Evolutionary conservation across 1,284 basidiomycete genomes (phyloP), one percentile per base, ranked within the genome.

Genomic region (Volvariella surrecta): DNA sequence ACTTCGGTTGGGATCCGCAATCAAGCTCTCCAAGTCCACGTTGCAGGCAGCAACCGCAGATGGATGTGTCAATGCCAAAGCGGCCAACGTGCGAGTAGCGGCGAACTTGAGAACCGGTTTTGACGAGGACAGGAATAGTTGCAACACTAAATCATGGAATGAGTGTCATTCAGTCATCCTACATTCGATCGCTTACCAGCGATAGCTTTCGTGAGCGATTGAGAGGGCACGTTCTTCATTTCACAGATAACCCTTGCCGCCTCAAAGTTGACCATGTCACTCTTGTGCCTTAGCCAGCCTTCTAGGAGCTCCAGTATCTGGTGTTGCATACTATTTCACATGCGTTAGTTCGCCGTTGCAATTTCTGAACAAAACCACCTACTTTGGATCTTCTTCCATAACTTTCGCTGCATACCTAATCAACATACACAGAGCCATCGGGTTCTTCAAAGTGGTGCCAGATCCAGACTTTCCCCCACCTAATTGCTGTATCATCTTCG

Each of bases 261-360:
- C 64, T 99, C 96, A 55, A 95, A 91, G 68, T 98, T 99, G 61
- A 99, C 96, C 96, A 98, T 99, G 63, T 99, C 96, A 58, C 92
- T 95, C 74, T 99, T 99, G 68, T 99, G 96, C 48, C 94, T 82
- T 48, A 99, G 72, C 82, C 94, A 95, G 34, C 89, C 85, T 61
- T 99, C 96, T 42, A 99, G 74, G 38, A 97, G 77, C 55, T 98
- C 95, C 48, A 92, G 73, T 78, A 99, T 97, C 56, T 89, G 90
- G 52, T 77, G 83, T 65, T 94, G 90, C 34, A 93, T 70, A 55
- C 92, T 95, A 52, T 15, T 16, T 43, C 34, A 42, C 28, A 15
- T 8, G 2, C 20, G 45, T 39, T 31, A 35, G 6, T 34, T 16
- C 4, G 20, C 43, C 37, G 8, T 10, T 4, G 21, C 13, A n/a